Conservation (phyloP, 139 green algal species). For the Chlamydomonas sp. region DNA sequence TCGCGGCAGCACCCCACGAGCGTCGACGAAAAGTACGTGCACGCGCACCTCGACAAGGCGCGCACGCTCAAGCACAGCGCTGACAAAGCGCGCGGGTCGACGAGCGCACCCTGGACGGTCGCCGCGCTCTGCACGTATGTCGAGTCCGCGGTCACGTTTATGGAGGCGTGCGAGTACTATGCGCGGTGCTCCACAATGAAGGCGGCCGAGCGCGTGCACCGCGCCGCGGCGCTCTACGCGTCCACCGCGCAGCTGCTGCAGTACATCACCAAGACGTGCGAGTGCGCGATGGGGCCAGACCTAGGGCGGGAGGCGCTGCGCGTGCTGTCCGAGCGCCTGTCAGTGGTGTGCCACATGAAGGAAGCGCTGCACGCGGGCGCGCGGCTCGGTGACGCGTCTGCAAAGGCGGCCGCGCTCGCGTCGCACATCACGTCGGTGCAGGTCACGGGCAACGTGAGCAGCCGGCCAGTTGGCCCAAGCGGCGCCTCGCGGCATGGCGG, state of each 20-base stretch:
- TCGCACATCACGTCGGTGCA: too few species aligned
- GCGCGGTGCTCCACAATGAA: not conserved
- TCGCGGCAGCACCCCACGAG: too few species aligned
- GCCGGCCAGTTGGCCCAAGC: not conserved
- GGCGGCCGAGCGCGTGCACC: not conserved
- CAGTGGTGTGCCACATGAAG: not conserved
- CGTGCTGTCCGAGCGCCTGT: conserved; percentile 10
- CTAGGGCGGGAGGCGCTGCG: conserved; percentile 13
- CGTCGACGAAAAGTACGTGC: too few species aligned
- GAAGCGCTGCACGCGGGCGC: not conserved
- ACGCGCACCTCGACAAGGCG: conserved; percentile 1
- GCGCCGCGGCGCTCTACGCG: too few species aligned
- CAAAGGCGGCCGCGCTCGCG: not conserved
- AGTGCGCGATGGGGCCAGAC: not conserved
- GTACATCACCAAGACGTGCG: not conserved
- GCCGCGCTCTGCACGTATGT: conserved; percentile 22
- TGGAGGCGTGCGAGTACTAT: conserved; percentile 27
- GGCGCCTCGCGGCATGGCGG: not conserved
- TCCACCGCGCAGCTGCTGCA: conserved; percentile 6
- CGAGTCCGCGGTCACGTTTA: conserved; percentile 17
- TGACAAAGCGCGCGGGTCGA: not conserved
- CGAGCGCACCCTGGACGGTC: conserved; percentile 10
- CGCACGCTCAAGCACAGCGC: not conserved
- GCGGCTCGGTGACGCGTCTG: not conserved
- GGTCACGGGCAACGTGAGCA: too few species aligned